Conservation (phyloP, 805 yeast genomes). For the Yarrowia phangngaensis region DNA sequence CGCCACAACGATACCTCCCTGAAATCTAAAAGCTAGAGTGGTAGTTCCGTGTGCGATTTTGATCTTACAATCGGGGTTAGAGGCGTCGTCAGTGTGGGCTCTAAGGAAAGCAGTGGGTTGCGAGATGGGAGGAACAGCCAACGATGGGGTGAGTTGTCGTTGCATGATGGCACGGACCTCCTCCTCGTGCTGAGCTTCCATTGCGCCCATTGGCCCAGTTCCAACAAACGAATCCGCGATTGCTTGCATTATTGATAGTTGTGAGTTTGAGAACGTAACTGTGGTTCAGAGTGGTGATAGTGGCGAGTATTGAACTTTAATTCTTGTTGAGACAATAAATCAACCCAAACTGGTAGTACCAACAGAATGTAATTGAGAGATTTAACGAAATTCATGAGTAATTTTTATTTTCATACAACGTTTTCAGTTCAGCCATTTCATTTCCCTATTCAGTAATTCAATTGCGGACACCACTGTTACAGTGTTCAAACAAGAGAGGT, state of each 20-base stretch:
- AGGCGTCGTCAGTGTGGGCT: constrained; percentile 96
- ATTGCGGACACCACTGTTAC: no score
- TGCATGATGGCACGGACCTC: constrained; percentile 27
- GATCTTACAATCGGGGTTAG: constrained; percentile 89
- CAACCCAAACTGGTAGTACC: no score
- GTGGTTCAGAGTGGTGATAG: constrained; percentile 17
- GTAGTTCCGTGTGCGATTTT: constrained; percentile 99
- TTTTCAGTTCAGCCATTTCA: no score
- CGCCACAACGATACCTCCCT: constrained; percentile 91
- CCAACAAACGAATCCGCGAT: constrained; percentile 34
- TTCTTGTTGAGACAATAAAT: no score
- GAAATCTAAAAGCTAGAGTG: constrained; percentile 90
- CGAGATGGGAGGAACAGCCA: constrained; percentile 36
- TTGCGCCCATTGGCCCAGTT: constrained; percentile 27
- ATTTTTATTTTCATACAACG: no score
- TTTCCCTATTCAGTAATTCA: no score
- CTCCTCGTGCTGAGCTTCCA: constrained; percentile 29
- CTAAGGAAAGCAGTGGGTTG: constrained; percentile 83
- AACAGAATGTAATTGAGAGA: no score
- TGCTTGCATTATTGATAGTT: constrained; percentile 36
- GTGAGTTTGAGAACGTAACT: constrained; percentile 5
- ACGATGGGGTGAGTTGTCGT: constrained; percentile 32
- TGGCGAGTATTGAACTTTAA: constrained; percentile 19
- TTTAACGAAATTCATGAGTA: no score
- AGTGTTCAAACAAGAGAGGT: no score